Base-by-base conservation (phyloP, 768 basidiomycete species). In the Rhodotorula sphaerocarpa region DNA sequence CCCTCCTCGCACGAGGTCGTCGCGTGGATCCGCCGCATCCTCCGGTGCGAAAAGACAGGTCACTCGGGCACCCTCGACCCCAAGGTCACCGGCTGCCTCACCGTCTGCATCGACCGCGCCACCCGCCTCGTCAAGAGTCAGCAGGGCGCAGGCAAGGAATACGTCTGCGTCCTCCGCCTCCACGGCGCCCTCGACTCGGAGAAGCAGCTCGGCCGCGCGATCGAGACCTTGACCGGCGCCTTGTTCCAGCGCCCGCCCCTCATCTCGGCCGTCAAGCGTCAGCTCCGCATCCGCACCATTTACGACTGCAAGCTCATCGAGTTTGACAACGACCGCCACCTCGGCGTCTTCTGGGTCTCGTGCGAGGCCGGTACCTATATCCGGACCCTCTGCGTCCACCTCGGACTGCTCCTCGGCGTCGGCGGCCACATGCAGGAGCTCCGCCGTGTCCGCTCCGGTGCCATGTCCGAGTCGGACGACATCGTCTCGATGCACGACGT, bases 341-440 rank as follows among this genome's bases (percentile, higher is more conserved):
- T 99, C 56, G 90, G 83, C 44, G 92, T 99, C 25, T 99, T 97
- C 79, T 93, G 90, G 90, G 95, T 96, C 28, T 90, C 88, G 27
- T 99, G 95, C 75, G 95, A 99, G 75, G 95, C 95, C 42, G 95
- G 95, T 52, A 80, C 79, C 15, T 80, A 80, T 73, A 80, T 80
- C 69, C 86, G 95, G 75, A 99, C 95, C 2, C 81, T 99, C 48
- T 99, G 95, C 75, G 95, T 99, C 20, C 95, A 99, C 77, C 79
- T 99, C 57, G 95, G 95, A 61, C 80, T 99, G 55, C 65, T 99
- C 45, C 79, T 96, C 42, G 95, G 95, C 65, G 93, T 97, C 33
- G 95, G 95, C 28, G 95, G 92, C n/a, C 95, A 99, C 76, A 99
- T 99, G 95, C 93, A 99, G 78, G 95, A 99, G 75, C 81, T 99